Base-by-base conservation (phyloP, 371 early-diverging fungal genomes). In the Mucor piriformis region DNA sequence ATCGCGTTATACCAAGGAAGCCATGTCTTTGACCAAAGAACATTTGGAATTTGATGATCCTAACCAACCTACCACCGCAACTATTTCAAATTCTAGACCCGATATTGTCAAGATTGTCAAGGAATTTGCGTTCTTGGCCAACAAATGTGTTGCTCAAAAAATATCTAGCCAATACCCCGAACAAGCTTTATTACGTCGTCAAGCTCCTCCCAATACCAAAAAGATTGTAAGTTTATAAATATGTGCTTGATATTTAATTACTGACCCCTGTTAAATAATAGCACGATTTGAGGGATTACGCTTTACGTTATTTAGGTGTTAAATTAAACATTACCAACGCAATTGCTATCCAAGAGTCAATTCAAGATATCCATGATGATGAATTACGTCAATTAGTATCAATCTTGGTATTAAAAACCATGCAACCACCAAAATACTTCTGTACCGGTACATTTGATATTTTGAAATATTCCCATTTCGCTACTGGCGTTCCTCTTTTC, bases 111-210 rank as follows among this genome's bases (percentile, higher is more conserved):
- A 93, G 67, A 85, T 97, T 13, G 88, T 95, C 12, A 96, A 98
- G 66, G 99, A 99, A 71, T 93, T 97, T 66, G 93, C 94, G 90
- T 79, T 97, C 25, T 74, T 98, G 32, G 97, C 98, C 10, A 97
- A 99, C 70, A 90, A 91, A 25, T 83, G 84, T 47, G 96, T 97
- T 8, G 97, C 98, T 10, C 82, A 87, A 66, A 89, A 88, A 71
- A 92, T 97, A 13, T 88, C 88, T 55, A 78, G 85, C 61, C 70
- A 82, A 56, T 91, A 90, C 75, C 95, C 95, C 1, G 94, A 94
- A 43, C 86, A 89, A 34, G 90, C 97, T 6, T 67, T 99, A 61
- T 82, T 99, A 29, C 88, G 95, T 42, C 79, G 87, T 6, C 95
- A 94, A 67, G 73, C 75, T 8, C 85, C 87, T 18, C 93, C 93